Base-by-base conservation (phyloP, 768 basidiomycete species). In the Sutorius australiensis region DNA sequence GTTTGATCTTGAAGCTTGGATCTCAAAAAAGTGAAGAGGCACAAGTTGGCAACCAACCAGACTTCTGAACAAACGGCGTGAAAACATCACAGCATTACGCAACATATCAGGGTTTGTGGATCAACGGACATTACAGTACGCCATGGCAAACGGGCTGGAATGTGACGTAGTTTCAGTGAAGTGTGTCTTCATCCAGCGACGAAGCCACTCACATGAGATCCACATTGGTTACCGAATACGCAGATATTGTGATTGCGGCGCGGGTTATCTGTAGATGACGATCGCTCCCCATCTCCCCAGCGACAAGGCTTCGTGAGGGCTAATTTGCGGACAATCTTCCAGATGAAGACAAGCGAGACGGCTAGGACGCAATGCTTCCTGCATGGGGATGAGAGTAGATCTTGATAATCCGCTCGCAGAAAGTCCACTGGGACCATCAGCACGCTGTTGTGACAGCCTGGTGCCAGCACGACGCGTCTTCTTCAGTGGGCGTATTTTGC, bases 261-360 rank as follows among this genome's bases (percentile, higher is more conserved):
- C 10, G 13, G 34, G 43, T 56, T 50, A 63, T 21, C 43, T 53
- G 37, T 59, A 61, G 50, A 61, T 62, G 21, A 72, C 66, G 33
- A 67, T 60, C 33, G 60, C 55, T 28, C 75, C 77, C 40, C 73
- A 63, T 51, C 68, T 67, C 49, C 67, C 71, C 51, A 81, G 55
- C 34, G 67, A 69, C 13, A 70, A 38, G 2, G 73, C 74, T 38
- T 76, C 72, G 39, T 71, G 70, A 55, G 72, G 56, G 43, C 60
- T 60, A 48, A 80, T 70, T 53, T 70, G 61, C 13, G 61, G 61
- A 55, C 77, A 79, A 48, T 73, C 67, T 39, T 72, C 72, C 28
- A 80, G 62, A 40, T 77, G 73, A 27, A 80, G 54, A 50, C 73
- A 79, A 46, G 66, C 63, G 45, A 81, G 74, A 63, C 63, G 41